phyloP scores from a whole-genome alignment of 148 eudicot species.

The Rhododendron vialii region DNA sequence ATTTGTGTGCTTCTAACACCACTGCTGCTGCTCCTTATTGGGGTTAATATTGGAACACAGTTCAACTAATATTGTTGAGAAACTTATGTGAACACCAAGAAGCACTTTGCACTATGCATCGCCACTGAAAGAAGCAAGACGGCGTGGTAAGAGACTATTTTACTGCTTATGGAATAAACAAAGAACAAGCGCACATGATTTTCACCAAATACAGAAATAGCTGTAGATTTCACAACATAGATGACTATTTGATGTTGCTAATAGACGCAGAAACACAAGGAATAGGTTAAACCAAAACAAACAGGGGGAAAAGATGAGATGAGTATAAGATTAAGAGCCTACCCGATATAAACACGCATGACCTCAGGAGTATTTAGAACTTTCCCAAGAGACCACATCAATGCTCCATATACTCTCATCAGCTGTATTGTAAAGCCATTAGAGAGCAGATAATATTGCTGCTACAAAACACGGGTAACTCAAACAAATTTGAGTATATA shows the following conservation, averaged over 20 bases:
- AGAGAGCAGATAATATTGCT: slow-evolving; percentile 4
- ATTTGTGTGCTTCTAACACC: not conserved
- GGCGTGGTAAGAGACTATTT: not conserved
- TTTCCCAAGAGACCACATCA: slow-evolving; percentile 99
- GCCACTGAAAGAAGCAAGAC: not conserved
- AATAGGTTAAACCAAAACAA: not conserved
- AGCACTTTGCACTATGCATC: not conserved
- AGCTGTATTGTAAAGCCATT: slow-evolving; percentile 42
- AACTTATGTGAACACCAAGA: not conserved
- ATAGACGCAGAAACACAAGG: not conserved
- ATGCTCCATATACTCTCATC: slow-evolving; percentile 97
- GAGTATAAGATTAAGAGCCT: slow-evolving; percentile 11
- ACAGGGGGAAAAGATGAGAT: not conserved
- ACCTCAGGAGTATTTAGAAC: slow-evolving; percentile 98
- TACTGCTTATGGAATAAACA: not conserved
- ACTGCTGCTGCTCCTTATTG: not conserved
- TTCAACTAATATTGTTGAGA: not conserved
- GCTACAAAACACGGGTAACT: not conserved
- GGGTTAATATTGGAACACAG: not conserved
- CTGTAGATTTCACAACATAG: not conserved
- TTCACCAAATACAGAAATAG: not conserved
- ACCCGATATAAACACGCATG: slow-evolving; percentile 95
- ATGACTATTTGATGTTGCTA: not conserved
- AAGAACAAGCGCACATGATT: not conserved
- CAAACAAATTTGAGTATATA: not conserved